phyloP scores from a whole-genome alignment of 441 rosid genomes.

The Adansonia rubrostipa region DNA sequence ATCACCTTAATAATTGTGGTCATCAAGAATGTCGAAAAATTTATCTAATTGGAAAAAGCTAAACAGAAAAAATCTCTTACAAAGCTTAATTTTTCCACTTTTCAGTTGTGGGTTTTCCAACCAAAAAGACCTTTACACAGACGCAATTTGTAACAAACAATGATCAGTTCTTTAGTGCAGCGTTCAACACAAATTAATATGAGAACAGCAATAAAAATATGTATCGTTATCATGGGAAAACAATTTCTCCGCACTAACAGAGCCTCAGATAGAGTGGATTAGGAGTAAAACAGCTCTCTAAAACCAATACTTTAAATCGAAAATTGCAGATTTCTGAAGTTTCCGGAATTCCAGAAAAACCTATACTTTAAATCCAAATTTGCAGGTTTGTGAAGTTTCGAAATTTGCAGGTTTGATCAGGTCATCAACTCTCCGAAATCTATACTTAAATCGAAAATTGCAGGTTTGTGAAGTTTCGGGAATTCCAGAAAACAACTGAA shows the following conservation, averaged over 20 bases:
- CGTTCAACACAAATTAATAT: neutral
- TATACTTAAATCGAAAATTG: neutral
- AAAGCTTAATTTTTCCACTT: neutral
- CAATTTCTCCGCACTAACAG: neutral
- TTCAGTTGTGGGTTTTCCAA: neutral
- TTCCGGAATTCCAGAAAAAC: too few species aligned
- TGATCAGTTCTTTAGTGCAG: neutral
- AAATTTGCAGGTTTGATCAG: too few species aligned
- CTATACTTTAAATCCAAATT: too few species aligned
- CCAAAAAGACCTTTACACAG: neutral
- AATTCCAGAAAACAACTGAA: neutral
- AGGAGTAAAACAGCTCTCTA: neutral
- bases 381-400: too few species aligned
- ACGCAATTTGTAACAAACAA: neutral
- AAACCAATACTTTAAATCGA: neutral
- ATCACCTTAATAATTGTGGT: conserved; percentile 6
- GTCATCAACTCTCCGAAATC: too few species aligned
- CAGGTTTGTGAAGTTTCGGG: neutral
- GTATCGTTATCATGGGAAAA: too few species aligned
- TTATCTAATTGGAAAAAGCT: neutral
- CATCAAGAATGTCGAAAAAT: neutral
- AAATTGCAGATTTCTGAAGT: too few species aligned
- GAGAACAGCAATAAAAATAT: neutral
- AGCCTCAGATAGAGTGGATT: neutral
- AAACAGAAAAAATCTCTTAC: conserved; percentile 3